Conservation (phyloP, 768 basidiomycete species). For the Tricholoma sp. region DNA sequence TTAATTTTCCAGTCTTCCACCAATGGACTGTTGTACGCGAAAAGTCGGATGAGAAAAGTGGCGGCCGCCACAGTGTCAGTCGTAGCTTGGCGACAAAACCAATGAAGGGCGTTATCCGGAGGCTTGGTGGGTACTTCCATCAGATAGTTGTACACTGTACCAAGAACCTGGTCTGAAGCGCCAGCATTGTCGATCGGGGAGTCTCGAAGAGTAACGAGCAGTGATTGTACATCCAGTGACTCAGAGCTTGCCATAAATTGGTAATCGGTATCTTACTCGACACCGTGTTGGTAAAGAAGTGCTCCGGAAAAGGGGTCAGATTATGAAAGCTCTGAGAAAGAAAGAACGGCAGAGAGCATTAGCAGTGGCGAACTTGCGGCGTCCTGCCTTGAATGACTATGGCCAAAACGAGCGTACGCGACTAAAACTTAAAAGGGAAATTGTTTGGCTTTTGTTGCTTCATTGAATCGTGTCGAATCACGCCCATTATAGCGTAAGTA, state of each 20-base stretch:
- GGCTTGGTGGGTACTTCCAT: slow-evolving; percentile 36
- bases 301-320: not conserved
- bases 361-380: not conserved
- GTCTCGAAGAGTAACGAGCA: slow-evolving; percentile 55
- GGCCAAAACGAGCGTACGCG: not conserved
- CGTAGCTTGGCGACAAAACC: slow-evolving; percentile 72
- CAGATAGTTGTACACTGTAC: slow-evolving; percentile 47
- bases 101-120: slow-evolving; percentile 50
- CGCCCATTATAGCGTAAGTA: no score
- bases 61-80: slow-evolving; percentile 59
- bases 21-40: slow-evolving; percentile 62
- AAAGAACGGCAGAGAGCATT: not conserved
- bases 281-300: not conserved
- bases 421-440: not conserved
- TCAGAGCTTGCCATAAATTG: slow-evolving; percentile 9
- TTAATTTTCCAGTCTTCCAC: slow-evolving; percentile 62
- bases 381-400: not conserved
- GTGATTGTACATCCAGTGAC: slow-evolving; percentile 33
- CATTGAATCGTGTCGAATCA: no score
- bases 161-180: slow-evolving; percentile 44
- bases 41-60: slow-evolving; percentile 75
- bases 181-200: slow-evolving; percentile 48
- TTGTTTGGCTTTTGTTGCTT: not conserved
- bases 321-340: not conserved
- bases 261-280: not conserved